Evolutionary conservation across 768 basidiomycete species (phyloP).

Genomic region (Xerocomellus amylosporus): DNA sequence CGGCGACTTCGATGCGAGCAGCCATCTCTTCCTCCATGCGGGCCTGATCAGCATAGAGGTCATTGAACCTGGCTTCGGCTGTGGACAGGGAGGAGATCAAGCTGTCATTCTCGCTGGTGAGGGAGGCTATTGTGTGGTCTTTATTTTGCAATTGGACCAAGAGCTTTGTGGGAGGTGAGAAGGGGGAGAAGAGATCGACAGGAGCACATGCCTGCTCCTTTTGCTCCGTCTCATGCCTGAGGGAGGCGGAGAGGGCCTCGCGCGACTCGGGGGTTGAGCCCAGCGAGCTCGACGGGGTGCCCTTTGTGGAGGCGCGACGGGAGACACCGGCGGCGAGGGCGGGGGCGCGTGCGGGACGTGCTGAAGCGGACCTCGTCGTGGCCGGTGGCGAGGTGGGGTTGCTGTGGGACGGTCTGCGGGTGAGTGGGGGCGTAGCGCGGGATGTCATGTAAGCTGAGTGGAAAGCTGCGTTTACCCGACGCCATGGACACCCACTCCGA

Average conservation of each 20-base stretch:
- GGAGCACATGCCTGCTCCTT: slow-evolving; percentile 65
- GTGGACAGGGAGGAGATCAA: slow-evolving; percentile 61
- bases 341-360: slow-evolving; percentile 57
- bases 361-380: slow-evolving; percentile 44
- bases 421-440: slow-evolving; percentile 42
- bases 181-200: slow-evolving; percentile 5
- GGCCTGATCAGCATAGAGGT: slow-evolving; percentile 78
- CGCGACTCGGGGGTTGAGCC: slow-evolving; percentile 45
- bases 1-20: slow-evolving; percentile 76
- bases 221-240: slow-evolving; percentile 76
- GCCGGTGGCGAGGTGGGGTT: slow-evolving; percentile 35
- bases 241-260: slow-evolving; percentile 56
- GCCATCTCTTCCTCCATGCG: slow-evolving; percentile 81
- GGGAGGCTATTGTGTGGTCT: slow-evolving; percentile 60
- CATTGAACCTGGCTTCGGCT: slow-evolving; percentile 71
- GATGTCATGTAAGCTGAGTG: slow-evolving; percentile 34
- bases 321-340: slow-evolving; percentile 30
- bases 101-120: slow-evolving; percentile 62
- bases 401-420: slow-evolving; percentile 44
- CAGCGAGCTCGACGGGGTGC: slow-evolving; percentile 35
- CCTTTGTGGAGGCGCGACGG: slow-evolving; percentile 52
- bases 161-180: slow-evolving; percentile 45
- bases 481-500: slow-evolving; percentile 24
- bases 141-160: slow-evolving; percentile 76
- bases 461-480: slow-evolving; percentile 22